phyloP scores from a whole-genome alignment of 768 basidiomycete species.

The Psilocybe tampanensis region DNA sequence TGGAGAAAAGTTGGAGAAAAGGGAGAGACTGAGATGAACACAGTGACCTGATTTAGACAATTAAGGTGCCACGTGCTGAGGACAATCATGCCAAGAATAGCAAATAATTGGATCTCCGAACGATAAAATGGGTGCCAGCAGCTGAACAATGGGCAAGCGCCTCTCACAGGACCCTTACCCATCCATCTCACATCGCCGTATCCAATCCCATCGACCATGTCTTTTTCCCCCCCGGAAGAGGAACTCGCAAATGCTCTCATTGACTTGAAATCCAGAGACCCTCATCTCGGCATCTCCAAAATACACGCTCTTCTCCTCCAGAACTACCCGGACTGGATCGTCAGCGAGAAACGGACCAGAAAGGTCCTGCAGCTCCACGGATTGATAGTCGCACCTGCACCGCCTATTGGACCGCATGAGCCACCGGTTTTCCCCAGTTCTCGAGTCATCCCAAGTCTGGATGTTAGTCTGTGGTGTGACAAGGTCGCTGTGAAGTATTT shows the following conservation, averaged over 20 bases:
- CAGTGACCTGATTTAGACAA: no score
- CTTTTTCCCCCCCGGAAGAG: conserved; percentile 55
- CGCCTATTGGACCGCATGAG: conserved; percentile 11
- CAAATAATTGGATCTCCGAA: neutral
- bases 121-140: neutral
- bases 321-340: conserved; percentile 67
- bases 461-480: conserved; percentile 60
- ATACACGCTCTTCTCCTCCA: conserved; percentile 64
- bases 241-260: conserved; percentile 60
- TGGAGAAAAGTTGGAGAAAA: no score
- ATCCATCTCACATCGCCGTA: neutral
- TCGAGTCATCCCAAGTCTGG: conserved; percentile 60
- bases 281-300: conserved; percentile 71
- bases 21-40: no score
- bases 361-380: conserved; percentile 69
- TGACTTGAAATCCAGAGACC: conserved; percentile 56
- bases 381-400: conserved; percentile 36
- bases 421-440: conserved; percentile 58
- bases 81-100: no score
- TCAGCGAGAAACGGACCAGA: conserved; percentile 82
- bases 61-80: neutral
- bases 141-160: neutral
- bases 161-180: neutral
- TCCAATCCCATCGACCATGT: conserved; percentile 2
- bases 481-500: conserved; percentile 73